Conservation (phyloP, 169 alveolate species). For the Eimeria necatrix region DNA sequence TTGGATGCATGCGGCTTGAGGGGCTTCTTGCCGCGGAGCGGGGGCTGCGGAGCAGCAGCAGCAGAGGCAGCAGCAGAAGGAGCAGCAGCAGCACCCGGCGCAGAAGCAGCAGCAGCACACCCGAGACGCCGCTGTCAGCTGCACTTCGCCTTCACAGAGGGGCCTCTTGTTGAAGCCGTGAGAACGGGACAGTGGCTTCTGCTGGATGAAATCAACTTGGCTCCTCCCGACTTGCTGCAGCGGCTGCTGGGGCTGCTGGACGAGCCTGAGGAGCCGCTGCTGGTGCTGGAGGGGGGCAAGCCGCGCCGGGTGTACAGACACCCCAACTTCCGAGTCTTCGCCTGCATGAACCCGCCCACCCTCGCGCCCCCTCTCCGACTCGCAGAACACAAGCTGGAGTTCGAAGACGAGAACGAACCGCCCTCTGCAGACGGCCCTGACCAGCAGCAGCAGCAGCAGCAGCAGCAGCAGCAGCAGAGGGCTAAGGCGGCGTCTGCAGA, state of each 20-base stretch:
- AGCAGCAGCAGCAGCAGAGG: slow-evolving; percentile 86
- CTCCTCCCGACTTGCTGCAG: slow-evolving; percentile 97
- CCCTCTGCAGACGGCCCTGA: not conserved
- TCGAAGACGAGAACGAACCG: slow-evolving; percentile 35
- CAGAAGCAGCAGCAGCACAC: slow-evolving; percentile 23
- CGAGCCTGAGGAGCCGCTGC: slow-evolving; percentile 65
- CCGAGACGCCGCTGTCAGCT: slow-evolving; percentile 69
- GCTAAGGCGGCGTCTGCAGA: slow-evolving; percentile 85
- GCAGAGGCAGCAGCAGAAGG: slow-evolving; percentile 33
- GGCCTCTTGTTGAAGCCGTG: slow-evolving; percentile 97
- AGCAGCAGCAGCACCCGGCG: not conserved
- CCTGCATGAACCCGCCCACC: slow-evolving; percentile 99
- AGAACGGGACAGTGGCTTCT: slow-evolving; percentile 99
- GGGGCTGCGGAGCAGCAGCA: not conserved
- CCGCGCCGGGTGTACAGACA: slow-evolving; percentile 93
- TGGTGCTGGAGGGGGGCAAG: slow-evolving; percentile 86
- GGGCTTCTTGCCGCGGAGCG: slow-evolving; percentile 16
- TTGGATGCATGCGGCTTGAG: slow-evolving; percentile 67
- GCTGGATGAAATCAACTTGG: slow-evolving; percentile 99
- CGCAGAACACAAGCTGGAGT: slow-evolving; percentile 42
- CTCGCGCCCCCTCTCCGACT: slow-evolving; percentile 84
- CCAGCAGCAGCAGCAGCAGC: slow-evolving; percentile 40
- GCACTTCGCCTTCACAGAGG: slow-evolving; percentile 97
- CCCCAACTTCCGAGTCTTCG: slow-evolving; percentile 97
- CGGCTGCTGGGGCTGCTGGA: slow-evolving; percentile 92